Evolutionary conservation across 2,329 filamentous ascomycete species (phyloP).

Genomic region (Lachnellula hyalina): DNA sequence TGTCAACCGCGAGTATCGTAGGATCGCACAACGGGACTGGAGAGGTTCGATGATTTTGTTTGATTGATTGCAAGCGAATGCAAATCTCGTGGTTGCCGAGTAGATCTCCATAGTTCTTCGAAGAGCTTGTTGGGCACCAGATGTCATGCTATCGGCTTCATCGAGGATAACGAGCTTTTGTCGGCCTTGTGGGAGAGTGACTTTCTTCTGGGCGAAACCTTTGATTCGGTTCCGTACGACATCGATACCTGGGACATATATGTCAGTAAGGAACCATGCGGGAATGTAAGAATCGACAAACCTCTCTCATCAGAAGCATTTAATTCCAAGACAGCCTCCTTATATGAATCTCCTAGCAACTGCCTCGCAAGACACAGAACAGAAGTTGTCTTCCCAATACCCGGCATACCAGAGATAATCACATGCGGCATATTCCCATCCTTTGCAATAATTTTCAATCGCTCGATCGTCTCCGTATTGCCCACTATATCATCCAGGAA

Average conservation of each 20-base stretch:
- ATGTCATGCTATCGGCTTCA: conserved; percentile 97
- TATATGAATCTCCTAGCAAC: conserved; percentile 86
- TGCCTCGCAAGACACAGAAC: conserved; percentile 90
- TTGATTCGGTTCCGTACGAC: conserved; percentile 97
- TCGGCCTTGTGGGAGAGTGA: conserved; percentile 81
- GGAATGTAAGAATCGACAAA: conserved; percentile 27
- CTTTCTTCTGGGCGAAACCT: conserved; percentile 97
- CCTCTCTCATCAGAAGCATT: conserved; percentile 95
- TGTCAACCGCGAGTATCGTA: conserved; percentile 87
- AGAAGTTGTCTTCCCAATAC: conserved; percentile 97
- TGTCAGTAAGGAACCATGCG: background rate
- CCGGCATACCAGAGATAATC: conserved; percentile 99
- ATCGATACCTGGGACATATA: conserved; percentile 65
- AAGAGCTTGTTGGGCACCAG: conserved; percentile 90
- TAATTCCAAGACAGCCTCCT: conserved; percentile 92
- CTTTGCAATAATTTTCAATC: conserved; percentile 95
- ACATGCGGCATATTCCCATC: conserved; percentile 99
- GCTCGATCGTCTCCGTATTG: conserved; percentile 95
- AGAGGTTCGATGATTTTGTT: conserved; percentile 99
- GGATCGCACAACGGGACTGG: conserved; percentile 91
- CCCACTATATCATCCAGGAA: conserved; percentile 96
- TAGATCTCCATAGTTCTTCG: conserved; percentile 98
- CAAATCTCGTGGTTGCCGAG: conserved; percentile 91
- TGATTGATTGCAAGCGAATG: conserved; percentile 96
- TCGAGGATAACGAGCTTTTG: conserved; percentile 98